phyloP scores from a whole-genome alignment of 352 stramenopile genomes.

The Ophiocytium majus region DNA sequence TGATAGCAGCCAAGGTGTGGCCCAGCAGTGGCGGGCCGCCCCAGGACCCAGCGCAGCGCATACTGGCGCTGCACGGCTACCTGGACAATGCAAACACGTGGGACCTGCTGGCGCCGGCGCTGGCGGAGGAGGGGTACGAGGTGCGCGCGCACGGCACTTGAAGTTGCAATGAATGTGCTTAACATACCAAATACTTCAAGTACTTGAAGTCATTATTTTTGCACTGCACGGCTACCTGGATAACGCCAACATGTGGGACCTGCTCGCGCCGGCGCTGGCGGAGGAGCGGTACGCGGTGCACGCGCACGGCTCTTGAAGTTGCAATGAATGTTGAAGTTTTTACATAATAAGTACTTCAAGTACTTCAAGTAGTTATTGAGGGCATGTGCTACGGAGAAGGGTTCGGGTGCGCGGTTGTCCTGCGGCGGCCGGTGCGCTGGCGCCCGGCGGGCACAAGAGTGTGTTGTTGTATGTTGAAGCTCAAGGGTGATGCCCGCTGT shows the following conservation, averaged over 20 bases:
- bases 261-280: conserved; percentile 45
- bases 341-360: too few species aligned
- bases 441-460: too few species aligned
- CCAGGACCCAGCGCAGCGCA: not conserved
- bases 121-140: conserved; percentile 34
- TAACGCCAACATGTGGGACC: conserved; percentile 56
- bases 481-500: too few species aligned
- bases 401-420: not conserved
- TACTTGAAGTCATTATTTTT: too few species aligned
- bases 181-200: too few species aligned
- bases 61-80: conserved; percentile 55
- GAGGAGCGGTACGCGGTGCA: conserved; percentile 15
- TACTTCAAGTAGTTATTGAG: too few species aligned
- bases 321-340: too few species aligned
- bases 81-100: conserved; percentile 58
- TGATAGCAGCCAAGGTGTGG: conserved; percentile 27
- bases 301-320: too few species aligned
- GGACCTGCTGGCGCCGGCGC: conserved; percentile 45
- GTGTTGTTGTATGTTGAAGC: too few species aligned
- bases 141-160: too few species aligned
- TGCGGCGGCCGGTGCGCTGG: too few species aligned
- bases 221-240: conserved; percentile 56
- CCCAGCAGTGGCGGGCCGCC: not conserved
- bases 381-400: not conserved
- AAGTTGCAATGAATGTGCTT: too few species aligned